Percentiles rank a stretch among this genome's conserved stretches.
phyloP scores from a whole-genome alignment of 768 basidiomycete species.

The Leccinum sublutescens region DNA sequence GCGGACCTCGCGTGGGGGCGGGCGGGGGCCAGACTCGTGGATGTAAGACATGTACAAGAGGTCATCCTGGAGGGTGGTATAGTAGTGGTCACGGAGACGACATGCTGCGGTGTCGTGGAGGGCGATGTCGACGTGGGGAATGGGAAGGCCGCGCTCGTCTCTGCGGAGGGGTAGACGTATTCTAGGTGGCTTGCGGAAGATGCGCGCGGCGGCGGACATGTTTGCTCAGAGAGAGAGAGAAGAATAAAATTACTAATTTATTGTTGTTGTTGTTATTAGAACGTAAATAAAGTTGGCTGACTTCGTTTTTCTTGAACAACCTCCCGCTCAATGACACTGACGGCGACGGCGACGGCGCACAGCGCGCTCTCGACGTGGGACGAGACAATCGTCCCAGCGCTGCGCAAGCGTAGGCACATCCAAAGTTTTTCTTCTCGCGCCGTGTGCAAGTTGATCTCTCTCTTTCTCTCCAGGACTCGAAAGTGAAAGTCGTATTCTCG shows the following conservation, averaged over 20 bases:
- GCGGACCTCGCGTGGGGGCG: constrained; percentile 55
- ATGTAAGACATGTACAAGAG: constrained; percentile 94
- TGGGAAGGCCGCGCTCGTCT: constrained; percentile 62
- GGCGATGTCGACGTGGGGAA: constrained; percentile 63
- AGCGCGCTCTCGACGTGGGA: constrained; percentile 62
- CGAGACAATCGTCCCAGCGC: constrained; percentile 76
- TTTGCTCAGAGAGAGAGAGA: neutral
- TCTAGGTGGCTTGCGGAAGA: constrained; percentile 55
- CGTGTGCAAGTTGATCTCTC: neutral
- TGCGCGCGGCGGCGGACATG: constrained; percentile 33
- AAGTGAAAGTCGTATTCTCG: constrained; percentile 73
- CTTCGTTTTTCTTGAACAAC: constrained; percentile 6
- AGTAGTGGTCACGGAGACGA: constrained; percentile 82
- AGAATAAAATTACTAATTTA: neutral
- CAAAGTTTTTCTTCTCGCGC: neutral
- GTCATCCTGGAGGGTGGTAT: constrained; percentile 78
- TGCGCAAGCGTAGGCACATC: constrained; percentile 64
- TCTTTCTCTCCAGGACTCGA: constrained; percentile 61
- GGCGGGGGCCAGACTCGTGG: constrained; percentile 61
- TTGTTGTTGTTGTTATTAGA: neutral
- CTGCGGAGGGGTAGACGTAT: constrained; percentile 44
- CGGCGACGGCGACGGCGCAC: constrained; percentile 35
- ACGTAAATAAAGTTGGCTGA: constrained; percentile 7
- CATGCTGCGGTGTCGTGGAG: constrained; percentile 70
- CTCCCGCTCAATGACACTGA: constrained; percentile 39